phyloP scores from a whole-genome alignment of 1,284 basidiomycete genomes.

The Schizophyllum commune region DNA sequence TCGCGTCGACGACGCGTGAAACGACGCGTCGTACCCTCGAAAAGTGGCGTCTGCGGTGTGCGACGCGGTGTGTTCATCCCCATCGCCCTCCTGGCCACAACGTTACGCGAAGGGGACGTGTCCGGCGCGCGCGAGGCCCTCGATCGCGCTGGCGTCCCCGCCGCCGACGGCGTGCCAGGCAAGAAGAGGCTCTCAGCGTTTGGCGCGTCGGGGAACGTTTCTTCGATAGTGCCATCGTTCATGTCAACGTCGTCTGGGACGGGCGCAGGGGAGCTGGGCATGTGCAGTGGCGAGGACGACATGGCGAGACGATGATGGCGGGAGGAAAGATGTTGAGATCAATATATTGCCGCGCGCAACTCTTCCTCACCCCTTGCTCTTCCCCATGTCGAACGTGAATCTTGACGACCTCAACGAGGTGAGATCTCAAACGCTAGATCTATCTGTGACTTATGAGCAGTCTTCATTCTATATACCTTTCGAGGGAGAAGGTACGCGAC shows the following conservation, averaged over 20 bases:
- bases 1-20: constrained; percentile 7
- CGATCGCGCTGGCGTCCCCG: constrained; percentile 42
- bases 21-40: not conserved
- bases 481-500: not conserved
- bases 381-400: not conserved
- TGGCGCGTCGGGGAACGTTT: constrained; percentile 39
- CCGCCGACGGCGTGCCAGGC: constrained; percentile 48
- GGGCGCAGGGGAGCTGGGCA: constrained; percentile 64
- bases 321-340: not conserved
- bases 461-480: not conserved
- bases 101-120: constrained; percentile 38
- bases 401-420: not conserved
- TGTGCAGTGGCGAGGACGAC: constrained; percentile 16
- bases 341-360: not conserved
- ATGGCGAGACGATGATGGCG: not conserved
- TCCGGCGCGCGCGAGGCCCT: constrained; percentile 28
- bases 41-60: constrained; percentile 44
- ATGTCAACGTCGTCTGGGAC: constrained; percentile 62
- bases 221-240: constrained; percentile 34
- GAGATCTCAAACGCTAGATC: not conserved
- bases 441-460: not conserved
- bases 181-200: constrained; percentile 49
- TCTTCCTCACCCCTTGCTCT: not conserved
- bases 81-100: constrained; percentile 54
- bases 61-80: constrained; percentile 52